Percentiles rank a stretch among this genome's conserved stretches.
Conservation (phyloP, 2,329 filamentous ascomycete genomes). For the Geosmithia morbida region DNA sequence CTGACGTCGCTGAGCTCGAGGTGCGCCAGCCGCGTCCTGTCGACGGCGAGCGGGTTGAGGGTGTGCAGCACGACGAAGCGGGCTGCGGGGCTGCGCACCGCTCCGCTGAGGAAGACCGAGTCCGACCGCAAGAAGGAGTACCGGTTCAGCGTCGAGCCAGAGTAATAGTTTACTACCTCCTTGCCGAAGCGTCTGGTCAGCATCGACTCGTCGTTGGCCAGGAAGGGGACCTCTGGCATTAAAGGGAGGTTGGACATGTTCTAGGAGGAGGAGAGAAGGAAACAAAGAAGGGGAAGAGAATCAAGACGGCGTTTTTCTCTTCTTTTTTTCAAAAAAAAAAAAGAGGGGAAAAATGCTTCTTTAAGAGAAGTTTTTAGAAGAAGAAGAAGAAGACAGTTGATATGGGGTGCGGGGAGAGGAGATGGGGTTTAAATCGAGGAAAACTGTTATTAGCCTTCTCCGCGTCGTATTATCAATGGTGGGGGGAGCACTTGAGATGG, state of each 20-base stretch:
- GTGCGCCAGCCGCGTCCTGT: constrained; percentile 47
- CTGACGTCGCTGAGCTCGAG: constrained; percentile 55
- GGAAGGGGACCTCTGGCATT: constrained; percentile 27
- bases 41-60: constrained; percentile 55
- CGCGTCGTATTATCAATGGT: too few relatives aligned
- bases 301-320: too few relatives aligned
- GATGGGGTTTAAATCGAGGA: too few relatives aligned
- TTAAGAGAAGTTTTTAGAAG: background rate
- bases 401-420: background rate
- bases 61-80: constrained; percentile 68
- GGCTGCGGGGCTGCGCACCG: constrained; percentile 50
- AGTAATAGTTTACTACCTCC: constrained; percentile 75
- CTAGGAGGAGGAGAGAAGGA: background rate
- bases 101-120: constrained; percentile 52
- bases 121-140: constrained; percentile 65
- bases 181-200: constrained; percentile 64
- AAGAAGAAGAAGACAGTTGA: background rate
- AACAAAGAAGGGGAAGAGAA: background rate
- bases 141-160: constrained; percentile 63
- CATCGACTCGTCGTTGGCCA: constrained; percentile 44
- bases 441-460: too few relatives aligned
- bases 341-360: too few relatives aligned
- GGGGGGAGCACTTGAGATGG: too few relatives aligned
- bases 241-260: constrained; percentile 9
- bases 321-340: too few relatives aligned